These are phyloP conservation scores for Trametes hirsuta DNA, from an alignment of 1,284 basidiomycete genomes.

Conservation along the genomic window DNA sequence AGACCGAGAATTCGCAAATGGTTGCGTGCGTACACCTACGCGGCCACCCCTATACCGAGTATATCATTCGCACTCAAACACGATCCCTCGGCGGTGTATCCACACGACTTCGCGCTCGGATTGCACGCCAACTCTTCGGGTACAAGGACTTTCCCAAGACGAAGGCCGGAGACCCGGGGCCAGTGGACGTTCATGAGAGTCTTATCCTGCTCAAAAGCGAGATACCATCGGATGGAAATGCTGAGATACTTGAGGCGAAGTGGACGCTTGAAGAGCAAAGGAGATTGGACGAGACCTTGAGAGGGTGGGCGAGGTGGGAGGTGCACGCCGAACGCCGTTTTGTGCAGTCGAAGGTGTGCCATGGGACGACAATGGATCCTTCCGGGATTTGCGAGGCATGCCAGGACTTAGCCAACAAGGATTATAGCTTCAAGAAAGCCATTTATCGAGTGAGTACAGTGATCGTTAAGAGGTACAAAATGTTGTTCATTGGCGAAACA, in stretches of 20 bases:
- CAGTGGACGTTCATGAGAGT: background rate
- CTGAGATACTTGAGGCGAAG: background rate
- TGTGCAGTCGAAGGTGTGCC: background rate
- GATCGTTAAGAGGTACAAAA: background rate
- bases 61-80: constrained; percentile 1
- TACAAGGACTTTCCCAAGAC: background rate
- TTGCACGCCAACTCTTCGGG: background rate
- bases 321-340: background rate
- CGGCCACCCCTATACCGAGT: background rate
- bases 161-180: background rate
- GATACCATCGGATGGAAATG: background rate
- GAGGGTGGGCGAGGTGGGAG: background rate
- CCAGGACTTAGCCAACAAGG: background rate
- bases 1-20: too few species aligned
- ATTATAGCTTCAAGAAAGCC: background rate
- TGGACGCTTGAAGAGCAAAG: background rate
- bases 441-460: background rate
- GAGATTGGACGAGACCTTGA: background rate
- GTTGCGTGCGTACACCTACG: background rate
- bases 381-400: background rate
- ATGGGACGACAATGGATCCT: background rate
- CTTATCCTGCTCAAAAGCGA: background rate
- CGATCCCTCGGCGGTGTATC: background rate
- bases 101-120: background rate
- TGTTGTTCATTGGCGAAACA: too few species aligned